Conservation (phyloP, 371 early-diverging fungal species). For the Actinomortierella ambigua region DNA sequence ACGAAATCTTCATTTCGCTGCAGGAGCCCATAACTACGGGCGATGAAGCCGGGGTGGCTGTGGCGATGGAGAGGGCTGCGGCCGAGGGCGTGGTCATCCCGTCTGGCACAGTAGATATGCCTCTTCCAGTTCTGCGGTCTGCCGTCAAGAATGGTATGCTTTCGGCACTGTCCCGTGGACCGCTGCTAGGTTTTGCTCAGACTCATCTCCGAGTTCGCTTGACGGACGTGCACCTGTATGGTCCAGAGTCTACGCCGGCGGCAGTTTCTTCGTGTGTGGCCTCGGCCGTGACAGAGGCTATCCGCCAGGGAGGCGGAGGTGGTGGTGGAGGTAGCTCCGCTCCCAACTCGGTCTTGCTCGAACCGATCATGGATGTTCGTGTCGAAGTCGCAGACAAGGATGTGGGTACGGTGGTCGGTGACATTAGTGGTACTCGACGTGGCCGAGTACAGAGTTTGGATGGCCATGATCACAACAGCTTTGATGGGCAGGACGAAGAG, state of each 20-base stretch:
- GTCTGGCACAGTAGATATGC: constrained; percentile 48
- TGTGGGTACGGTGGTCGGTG: constrained; percentile 83
- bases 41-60: constrained; percentile 19
- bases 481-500: constrained; percentile 41
- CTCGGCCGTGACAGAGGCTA: constrained; percentile 64
- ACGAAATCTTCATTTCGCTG: constrained; percentile 29
- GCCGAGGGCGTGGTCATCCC: constrained; percentile 21
- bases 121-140: constrained; percentile 36
- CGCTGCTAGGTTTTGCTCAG: constrained; percentile 82
- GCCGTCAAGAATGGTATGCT: constrained; percentile 74
- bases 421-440: constrained; percentile 77
- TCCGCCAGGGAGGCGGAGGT: constrained; percentile 50
- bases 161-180: constrained; percentile 80
- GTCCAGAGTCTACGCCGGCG: constrained; percentile 67
- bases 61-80: constrained; percentile 21
- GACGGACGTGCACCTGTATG: constrained; percentile 59
- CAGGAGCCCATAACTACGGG: constrained; percentile 13
- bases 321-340: constrained; percentile 1
- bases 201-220: constrained; percentile 67
- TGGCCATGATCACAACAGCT: constrained; percentile 22
- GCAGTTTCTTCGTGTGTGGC: constrained; percentile 72
- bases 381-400: constrained; percentile 74
- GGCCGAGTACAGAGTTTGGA: constrained; percentile 70
- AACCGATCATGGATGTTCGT: constrained; percentile 87
- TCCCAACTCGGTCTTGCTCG: constrained; percentile 64